Evolutionary conservation across 768 basidiomycete genomes (phyloP), one percentile per base, ranked within the genome.

Genomic region (Suillus plorans): DNA sequence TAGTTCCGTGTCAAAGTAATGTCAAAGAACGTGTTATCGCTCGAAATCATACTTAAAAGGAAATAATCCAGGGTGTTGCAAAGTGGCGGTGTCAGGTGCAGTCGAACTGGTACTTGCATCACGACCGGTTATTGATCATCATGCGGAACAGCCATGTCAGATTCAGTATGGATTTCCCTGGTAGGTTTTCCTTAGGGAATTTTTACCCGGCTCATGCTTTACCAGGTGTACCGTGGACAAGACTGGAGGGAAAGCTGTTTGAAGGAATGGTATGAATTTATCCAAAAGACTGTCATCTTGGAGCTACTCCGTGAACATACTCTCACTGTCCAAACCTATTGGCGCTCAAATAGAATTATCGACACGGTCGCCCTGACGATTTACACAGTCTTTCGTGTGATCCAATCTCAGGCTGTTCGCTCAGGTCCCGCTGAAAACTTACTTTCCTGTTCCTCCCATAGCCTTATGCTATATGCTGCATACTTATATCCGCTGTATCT

Each of bases 311-410:
- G 50, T 67, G 55, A 58, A 63, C 59, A 55, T 44, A 50, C 50
- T 63, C 67, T 53, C 69, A 65, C 63, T 31, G 57, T 63, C 58
- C 14, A 39, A 47, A 62, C 25, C 61, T 12, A 45, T 8, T 36
- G 20, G 59, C 31, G 37, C 7, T 39, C 52, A 49, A 47, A 41
- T 64, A 56, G 59, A 61, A 55, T 39, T 14, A 37, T 67, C 63
- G 72, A 65, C 71, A 66, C 66, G 67, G 73, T 77, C 67, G 72
- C 68, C 78, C 60, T 73, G 77, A 71, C 62, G 69, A 79, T 71
- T 63, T 62, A 61, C 63, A 70, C 69, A 68, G 69, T 70, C 62
- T 34, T 55, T 64, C 66, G 56, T 60, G 64, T 69, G 68, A 67
- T 69, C 67, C 64, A 68, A 69, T 67, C 71, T 64, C 37, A 4